Evolutionary conservation across 1,284 basidiomycete species (phyloP).

Genomic region (Fomitiporia mediterranea): DNA sequence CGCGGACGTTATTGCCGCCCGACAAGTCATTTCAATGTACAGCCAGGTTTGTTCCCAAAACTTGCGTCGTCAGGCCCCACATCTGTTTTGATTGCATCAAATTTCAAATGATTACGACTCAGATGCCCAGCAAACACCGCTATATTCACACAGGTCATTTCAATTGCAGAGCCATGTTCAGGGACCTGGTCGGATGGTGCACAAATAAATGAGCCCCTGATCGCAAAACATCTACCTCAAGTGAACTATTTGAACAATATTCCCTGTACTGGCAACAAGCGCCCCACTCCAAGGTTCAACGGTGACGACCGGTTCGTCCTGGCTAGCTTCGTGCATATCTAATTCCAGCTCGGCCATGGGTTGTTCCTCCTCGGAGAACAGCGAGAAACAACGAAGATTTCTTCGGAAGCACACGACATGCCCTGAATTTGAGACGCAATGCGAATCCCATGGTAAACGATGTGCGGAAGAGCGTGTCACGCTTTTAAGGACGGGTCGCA

Average conservation of each 20-base stretch:
- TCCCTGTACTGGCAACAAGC: neutral
- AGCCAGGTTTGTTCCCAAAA: too few species aligned
- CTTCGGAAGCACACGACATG: neutral
- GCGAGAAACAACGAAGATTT: neutral
- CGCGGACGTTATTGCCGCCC: too few species aligned
- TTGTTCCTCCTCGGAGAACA: neutral
- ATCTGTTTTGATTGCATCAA: too few species aligned
- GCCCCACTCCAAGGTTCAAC: slow-evolving; percentile 2
- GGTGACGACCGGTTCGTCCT: neutral
- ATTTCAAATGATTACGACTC: too few species aligned
- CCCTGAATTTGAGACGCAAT: slow-evolving; percentile 1
- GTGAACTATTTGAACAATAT: neutral
- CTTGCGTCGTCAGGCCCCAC: too few species aligned
- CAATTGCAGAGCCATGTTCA: too few species aligned
- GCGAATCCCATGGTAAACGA: neutral
- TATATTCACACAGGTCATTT: too few species aligned
- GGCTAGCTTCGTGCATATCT: neutral
- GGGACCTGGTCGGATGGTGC: too few species aligned
- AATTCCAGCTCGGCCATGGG: neutral
- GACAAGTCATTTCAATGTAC: too few species aligned
- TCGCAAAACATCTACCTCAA: too few species aligned
- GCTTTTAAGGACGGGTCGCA: neutral
- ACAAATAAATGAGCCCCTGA: too few species aligned
- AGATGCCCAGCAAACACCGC: too few species aligned
- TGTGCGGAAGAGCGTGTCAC: neutral